These are phyloP conservation scores for Asterionellopsis glacialis DNA, from an alignment of 108 stramenopile species.

Conservation along the genomic window DNA sequence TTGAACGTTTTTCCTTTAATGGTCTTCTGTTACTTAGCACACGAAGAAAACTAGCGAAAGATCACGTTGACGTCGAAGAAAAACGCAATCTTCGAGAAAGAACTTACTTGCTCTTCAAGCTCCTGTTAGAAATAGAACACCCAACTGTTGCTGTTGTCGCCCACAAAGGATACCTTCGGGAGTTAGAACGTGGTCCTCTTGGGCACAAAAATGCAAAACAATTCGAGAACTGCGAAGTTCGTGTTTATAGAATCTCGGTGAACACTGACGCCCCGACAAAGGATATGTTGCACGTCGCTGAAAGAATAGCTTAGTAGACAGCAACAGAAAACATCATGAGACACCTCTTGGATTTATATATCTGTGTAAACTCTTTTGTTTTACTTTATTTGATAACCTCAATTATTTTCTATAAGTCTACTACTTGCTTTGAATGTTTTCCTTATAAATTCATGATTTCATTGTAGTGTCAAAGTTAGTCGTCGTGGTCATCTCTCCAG, in stretches of 20 bases:
- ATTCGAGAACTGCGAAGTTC: constrained; percentile 56
- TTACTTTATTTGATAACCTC: no score
- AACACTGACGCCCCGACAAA: no score
- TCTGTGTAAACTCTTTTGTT: no score
- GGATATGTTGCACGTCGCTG: no score
- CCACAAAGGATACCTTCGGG: constrained; percentile 64
- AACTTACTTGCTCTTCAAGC: constrained; percentile 37
- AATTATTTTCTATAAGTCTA: no score
- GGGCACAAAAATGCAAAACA: constrained; percentile 30
- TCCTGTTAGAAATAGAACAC: constrained; percentile 38
- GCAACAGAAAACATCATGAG: no score
- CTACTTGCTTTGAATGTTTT: no score
- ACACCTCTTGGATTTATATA: no score
- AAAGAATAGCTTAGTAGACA: no score
- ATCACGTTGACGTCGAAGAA: neutral
- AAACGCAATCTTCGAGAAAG: constrained; percentile 41
- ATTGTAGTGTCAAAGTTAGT: neutral
- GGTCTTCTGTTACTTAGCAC: constrained; percentile 4
- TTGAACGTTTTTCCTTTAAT: constrained; percentile 15
- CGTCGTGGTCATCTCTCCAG: neutral
- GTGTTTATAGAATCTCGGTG: constrained; percentile 36
- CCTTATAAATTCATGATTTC: neutral
- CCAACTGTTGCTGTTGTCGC: constrained; percentile 41
- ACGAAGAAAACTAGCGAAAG: neutral
- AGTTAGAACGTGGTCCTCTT: constrained; percentile 56